phyloP scores from a whole-genome alignment of 2,329 filamentous ascomycete genomes.

The Claviceps sp. region DNA sequence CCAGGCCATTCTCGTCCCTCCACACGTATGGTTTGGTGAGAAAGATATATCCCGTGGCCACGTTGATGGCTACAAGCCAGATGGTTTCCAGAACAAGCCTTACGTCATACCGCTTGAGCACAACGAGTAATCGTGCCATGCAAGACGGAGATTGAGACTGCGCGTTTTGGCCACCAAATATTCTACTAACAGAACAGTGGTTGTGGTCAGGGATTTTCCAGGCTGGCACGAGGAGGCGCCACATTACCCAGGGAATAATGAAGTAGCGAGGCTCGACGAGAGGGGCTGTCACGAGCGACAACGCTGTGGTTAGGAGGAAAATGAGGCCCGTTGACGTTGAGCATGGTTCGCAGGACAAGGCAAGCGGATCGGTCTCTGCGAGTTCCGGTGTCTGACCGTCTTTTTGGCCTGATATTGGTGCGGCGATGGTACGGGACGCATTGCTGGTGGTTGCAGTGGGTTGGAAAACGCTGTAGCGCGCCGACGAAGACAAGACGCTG shows the following conservation, averaged over 20 bases:
- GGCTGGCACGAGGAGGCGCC: conserved; percentile 65
- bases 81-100: conserved; percentile 46
- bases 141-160: neutral
- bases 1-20: conserved; percentile 35
- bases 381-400: conserved; percentile 5
- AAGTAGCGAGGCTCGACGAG: conserved; percentile 94
- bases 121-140: neutral
- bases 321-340: conserved; percentile 40
- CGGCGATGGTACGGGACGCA: conserved; percentile 13
- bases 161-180: neutral
- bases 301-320: conserved; percentile 52
- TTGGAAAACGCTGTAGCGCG: neutral
- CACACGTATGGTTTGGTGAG: conserved; percentile 55
- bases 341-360: conserved; percentile 18
- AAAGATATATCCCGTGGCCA: conserved; percentile 57
- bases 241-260: conserved; percentile 88
- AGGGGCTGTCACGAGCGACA: conserved; percentile 77
- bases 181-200: conserved; percentile 2
- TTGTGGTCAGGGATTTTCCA: conserved; percentile 19
- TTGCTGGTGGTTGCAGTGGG: conserved; percentile 15
- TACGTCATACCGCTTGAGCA: conserved; percentile 24
- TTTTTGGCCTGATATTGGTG: neutral
- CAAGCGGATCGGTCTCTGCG: conserved; percentile 14
- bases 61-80: conserved; percentile 57
- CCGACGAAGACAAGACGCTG: neutral